Percentiles rank a stretch among this genome's conserved stretches.
Conservation (phyloP, 805 yeast species). For the Candida ulmi region DNA sequence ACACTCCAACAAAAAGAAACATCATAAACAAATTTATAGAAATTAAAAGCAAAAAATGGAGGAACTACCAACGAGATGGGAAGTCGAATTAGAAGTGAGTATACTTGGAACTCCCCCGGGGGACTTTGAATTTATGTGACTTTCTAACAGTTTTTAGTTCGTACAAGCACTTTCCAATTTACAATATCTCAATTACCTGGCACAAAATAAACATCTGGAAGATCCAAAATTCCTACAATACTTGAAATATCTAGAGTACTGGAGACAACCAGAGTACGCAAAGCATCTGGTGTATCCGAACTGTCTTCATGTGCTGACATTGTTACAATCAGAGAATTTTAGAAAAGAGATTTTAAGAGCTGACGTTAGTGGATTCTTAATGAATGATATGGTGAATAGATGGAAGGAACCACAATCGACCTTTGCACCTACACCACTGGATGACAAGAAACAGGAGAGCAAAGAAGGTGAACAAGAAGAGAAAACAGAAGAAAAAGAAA, state of each 20-base stretch:
- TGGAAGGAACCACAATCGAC: conserved; percentile 37
- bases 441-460: conserved; percentile 1
- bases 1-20: no score
- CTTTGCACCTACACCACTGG: conserved; percentile 22
- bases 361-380: conserved; percentile 50
- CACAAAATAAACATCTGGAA: conserved; percentile 74
- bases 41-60: conserved; percentile 10
- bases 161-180: conserved; percentile 90
- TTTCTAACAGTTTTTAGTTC: conserved; percentile 39
- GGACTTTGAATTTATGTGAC: background rate
- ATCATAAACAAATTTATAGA: no score
- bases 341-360: conserved; percentile 50
- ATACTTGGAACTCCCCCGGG: conserved; percentile 2
- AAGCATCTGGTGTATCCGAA: conserved; percentile 78
- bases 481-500: background rate
- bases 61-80: conserved; percentile 76
- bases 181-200: conserved; percentile 79
- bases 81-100: conserved; percentile 72
- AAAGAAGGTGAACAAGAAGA: background rate
- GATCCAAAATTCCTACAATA: conserved; percentile 70
- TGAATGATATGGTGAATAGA: conserved; percentile 72
- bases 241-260: conserved; percentile 75
- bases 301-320: conserved; percentile 67
- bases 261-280: conserved; percentile 71
- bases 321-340: conserved; percentile 43